Evolutionary conservation across 1,284 basidiomycete species (phyloP).

Genomic region (Amylostereum areolatum): DNA sequence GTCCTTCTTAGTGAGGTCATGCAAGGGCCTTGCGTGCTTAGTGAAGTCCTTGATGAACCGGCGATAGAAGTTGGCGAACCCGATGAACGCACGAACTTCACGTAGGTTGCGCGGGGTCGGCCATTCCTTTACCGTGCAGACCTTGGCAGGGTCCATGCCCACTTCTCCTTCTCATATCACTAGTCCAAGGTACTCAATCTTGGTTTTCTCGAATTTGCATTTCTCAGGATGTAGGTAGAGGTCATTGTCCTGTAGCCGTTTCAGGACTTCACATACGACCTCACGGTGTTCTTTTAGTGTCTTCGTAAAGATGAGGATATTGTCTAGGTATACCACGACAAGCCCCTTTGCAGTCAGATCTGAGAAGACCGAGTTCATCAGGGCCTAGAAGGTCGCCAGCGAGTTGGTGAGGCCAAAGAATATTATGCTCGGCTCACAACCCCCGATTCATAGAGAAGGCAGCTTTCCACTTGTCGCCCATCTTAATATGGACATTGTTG

Average conservation of each 20-base stretch:
- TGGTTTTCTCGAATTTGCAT: constrained; percentile 27
- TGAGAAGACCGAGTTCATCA: constrained; percentile 16
- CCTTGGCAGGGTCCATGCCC: constrained; percentile 8
- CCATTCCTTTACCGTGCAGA: constrained; percentile 5
- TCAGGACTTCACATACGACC: constrained; percentile 23
- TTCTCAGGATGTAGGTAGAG: constrained; percentile 29
- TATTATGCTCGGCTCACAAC: constrained; percentile 31
- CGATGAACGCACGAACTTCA: constrained; percentile 14
- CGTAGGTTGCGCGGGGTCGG: constrained; percentile 7
- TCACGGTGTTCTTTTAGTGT: constrained; percentile 13
- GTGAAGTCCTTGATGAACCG: constrained; percentile 4
- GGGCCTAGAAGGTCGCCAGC: constrained; percentile 17
- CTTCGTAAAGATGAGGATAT: constrained; percentile 16
- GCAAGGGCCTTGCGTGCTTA: not conserved
- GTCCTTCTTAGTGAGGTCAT: constrained; percentile 4
- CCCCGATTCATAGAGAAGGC: constrained; percentile 29
- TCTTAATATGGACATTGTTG: constrained; percentile 25
- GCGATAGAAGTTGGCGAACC: constrained; percentile 11
- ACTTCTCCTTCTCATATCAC: constrained; percentile 15
- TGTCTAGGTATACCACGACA: constrained; percentile 8
- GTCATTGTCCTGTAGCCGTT: constrained; percentile 19
- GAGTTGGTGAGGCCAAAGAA: constrained; percentile 30
- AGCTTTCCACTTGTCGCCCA: constrained; percentile 31
- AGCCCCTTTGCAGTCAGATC: constrained; percentile 10
- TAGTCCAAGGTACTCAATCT: constrained; percentile 32